These are phyloP conservation scores for Fusarium fujikuroi DNA, from an alignment of 2,329 filamentous ascomycete species.

Conservation along the genomic window DNA sequence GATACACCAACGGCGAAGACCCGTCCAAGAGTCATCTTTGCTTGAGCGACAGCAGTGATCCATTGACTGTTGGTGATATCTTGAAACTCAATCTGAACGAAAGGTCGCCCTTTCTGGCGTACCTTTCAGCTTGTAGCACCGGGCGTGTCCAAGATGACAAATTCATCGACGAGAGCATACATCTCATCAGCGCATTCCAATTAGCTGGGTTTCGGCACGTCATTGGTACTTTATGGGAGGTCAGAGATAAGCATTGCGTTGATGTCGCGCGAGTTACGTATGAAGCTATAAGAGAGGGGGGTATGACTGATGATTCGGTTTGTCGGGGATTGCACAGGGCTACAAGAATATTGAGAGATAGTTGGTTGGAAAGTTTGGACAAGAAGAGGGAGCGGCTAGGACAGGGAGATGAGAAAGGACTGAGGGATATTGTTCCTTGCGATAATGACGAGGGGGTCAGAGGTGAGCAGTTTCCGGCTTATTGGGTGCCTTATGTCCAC, in stretches of 20 bases:
- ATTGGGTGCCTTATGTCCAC: constrained; percentile 9
- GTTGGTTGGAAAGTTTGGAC: not conserved
- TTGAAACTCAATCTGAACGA: not conserved
- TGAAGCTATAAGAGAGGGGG: not conserved
- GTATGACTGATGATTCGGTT: not conserved
- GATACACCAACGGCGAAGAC: not conserved
- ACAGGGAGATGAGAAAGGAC: not conserved
- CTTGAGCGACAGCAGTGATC: rapidly evolving
- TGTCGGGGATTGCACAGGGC: not conserved
- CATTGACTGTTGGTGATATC: not conserved
- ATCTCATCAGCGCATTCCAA: constrained; percentile 5
- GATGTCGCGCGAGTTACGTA: not conserved
- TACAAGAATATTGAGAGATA: not conserved
- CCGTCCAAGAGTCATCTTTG: not conserved
- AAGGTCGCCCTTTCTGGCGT: not conserved
- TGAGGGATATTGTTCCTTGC: not conserved
- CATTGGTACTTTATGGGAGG: not conserved
- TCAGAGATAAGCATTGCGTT: not conserved
- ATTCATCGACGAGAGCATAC: not conserved
- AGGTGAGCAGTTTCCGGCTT: not conserved
- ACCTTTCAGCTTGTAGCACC: not conserved
- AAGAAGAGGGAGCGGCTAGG: not conserved
- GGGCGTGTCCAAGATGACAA: not conserved
- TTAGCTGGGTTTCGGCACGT: not conserved
- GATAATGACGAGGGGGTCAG: not conserved